Evolutionary conservation across 1,139 yeast species (phyloP).

Genomic region (Hyphopichia buzzinii): DNA sequence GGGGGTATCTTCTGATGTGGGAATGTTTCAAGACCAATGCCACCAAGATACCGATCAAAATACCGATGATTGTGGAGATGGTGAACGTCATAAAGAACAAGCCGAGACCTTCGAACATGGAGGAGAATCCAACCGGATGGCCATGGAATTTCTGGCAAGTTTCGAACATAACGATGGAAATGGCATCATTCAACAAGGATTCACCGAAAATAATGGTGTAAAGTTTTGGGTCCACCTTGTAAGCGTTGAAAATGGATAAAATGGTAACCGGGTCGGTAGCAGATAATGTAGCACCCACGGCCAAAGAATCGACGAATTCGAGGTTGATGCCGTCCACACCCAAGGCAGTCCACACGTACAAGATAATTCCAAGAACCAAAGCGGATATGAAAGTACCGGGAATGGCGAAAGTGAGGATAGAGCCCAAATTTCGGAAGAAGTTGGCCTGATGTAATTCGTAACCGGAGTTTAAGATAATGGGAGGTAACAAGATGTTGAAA

Average conservation of each 20-base stretch:
- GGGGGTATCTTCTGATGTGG: conserved; percentile 89
- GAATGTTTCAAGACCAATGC: conserved; percentile 91
- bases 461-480: conserved; percentile 93
- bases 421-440: conserved; percentile 87
- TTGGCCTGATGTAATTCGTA: conserved; percentile 95
- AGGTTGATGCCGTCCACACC: conserved; percentile 87
- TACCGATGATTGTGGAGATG: conserved; percentile 88
- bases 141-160: conserved; percentile 97
- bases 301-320: conserved; percentile 92
- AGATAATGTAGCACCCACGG: conserved; percentile 95
- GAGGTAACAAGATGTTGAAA: conserved; percentile 91
- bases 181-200: conserved; percentile 92
- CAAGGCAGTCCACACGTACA: conserved; percentile 86
- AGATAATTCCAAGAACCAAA: conserved; percentile 77
- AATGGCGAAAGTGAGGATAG: conserved; percentile 91
- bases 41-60: conserved; percentile 80
- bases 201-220: conserved; percentile 98
- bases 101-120: conserved; percentile 91
- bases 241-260: conserved; percentile 91
- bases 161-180: conserved; percentile 98
- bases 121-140: conserved; percentile 66
- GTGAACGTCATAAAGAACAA: conserved; percentile 92
- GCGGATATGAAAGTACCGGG: conserved; percentile 96
- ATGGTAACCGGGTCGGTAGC: conserved; percentile 99
- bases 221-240: conserved; percentile 94